A percentile compares a stretch with the other conserved stretches of the same genome.
Conservation (phyloP, 768 basidiomycete species). For the Xerocomellus amylosporus region DNA sequence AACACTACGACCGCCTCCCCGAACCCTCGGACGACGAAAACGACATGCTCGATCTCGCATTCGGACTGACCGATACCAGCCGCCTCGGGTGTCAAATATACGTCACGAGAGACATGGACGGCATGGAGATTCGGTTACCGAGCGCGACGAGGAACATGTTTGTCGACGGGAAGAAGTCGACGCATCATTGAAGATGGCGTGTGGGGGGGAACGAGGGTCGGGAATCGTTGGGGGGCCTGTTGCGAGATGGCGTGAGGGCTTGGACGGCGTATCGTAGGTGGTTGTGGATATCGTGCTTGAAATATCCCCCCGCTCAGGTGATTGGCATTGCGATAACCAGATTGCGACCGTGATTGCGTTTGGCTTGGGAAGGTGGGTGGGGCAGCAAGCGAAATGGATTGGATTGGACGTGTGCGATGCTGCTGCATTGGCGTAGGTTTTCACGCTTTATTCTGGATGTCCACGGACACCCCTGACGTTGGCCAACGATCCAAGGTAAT, state of each 20-base stretch:
- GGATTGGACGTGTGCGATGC: background rate
- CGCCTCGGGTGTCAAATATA: conserved; percentile 76
- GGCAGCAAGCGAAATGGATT: background rate
- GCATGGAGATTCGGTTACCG: conserved; percentile 80
- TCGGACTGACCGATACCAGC: conserved; percentile 93
- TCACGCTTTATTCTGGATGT: no score
- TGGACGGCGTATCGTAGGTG: conserved; percentile 10
- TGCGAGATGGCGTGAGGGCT: background rate
- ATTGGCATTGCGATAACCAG: background rate
- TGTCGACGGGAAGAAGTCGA: conserved; percentile 72
- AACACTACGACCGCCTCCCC: conserved; percentile 81
- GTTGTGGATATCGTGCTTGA: conserved; percentile 14
- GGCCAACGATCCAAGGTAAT: no score
- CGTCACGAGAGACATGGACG: conserved; percentile 79
- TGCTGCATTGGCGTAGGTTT: background rate
- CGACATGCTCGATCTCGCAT: conserved; percentile 97
- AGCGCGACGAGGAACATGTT: conserved; percentile 97
- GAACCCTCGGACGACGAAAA: conserved; percentile 99
- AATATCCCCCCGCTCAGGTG: conserved; percentile 14
- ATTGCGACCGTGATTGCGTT: background rate
- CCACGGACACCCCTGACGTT: no score
- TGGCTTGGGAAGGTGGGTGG: background rate
- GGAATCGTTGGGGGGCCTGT: background rate
- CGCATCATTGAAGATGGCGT: conserved; percentile 39
- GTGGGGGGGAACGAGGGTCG: background rate